phyloP scores from a whole-genome alignment of 2,329 filamentous ascomycete species.

The Cladophialophora bantiana region DNA sequence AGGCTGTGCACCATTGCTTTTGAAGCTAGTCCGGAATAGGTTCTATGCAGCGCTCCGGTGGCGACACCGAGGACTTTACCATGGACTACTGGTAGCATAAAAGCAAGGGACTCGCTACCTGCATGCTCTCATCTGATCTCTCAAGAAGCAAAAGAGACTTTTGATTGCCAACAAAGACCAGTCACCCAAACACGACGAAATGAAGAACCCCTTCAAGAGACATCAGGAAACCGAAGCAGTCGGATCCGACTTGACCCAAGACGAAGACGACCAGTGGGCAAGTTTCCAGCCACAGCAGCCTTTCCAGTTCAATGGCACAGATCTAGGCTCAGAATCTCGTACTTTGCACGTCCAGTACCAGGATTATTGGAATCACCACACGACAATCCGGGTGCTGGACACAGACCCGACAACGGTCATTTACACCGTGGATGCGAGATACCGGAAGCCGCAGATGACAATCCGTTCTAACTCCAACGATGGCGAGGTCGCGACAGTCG shows the following conservation, averaged over 20 bases:
- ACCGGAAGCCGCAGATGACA: conserved; percentile 16
- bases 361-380: conserved; percentile 15
- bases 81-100: neutral
- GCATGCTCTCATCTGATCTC: neutral
- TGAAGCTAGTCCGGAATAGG: no score
- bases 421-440: conserved; percentile 10
- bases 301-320: neutral
- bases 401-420: neutral
- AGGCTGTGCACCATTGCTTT: no score
- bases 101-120: neutral
- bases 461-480: neutral
- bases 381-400: conserved; percentile 5
- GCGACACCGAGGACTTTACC: no score
- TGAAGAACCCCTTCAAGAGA: neutral
- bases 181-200: neutral
- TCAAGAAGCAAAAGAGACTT: neutral
- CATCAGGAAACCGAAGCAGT: neutral
- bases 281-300: neutral
- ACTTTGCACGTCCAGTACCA: conserved; percentile 9
- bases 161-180: neutral
- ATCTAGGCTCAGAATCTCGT: neutral
- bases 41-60: no score
- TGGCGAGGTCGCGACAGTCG: conserved; percentile 8
- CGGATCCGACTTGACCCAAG: neutral
- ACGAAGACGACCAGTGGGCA: neutral